These are phyloP conservation scores for Fusarium xyrophilum DNA, from an alignment of 2,329 filamentous ascomycete species.

Conservation along the genomic window DNA sequence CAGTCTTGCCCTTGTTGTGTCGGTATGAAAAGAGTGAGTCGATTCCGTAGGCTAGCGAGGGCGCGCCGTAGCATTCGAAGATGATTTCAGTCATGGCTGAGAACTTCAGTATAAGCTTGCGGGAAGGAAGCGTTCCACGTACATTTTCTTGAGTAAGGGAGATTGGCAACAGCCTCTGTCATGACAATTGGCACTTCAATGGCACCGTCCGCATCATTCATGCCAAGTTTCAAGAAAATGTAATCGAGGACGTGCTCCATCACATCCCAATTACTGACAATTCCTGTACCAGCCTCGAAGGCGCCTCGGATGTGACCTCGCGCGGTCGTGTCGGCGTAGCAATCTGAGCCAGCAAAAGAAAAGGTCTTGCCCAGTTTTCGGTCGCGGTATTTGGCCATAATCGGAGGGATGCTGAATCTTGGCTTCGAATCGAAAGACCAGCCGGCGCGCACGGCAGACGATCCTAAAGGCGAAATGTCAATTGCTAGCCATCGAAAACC, in stretches of 20 bases:
- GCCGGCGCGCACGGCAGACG: slow-evolving; percentile 86
- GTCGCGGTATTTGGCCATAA: slow-evolving; percentile 95
- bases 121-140: slow-evolving; percentile 42
- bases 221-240: slow-evolving; percentile 89
- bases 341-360: slow-evolving; percentile 89
- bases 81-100: slow-evolving; percentile 95
- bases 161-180: slow-evolving; percentile 93
- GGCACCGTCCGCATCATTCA: slow-evolving; percentile 75
- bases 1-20: slow-evolving; percentile 87
- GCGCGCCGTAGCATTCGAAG: slow-evolving; percentile 93
- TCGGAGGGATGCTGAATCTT: slow-evolving; percentile 79
- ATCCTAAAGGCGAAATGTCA: slow-evolving; percentile 64
- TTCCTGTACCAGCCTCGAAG: slow-evolving; percentile 88
- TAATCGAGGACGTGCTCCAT: slow-evolving; percentile 96
- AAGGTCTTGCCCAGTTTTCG: slow-evolving; percentile 92
- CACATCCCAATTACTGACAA: slow-evolving; percentile 97
- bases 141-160: slow-evolving; percentile 89
- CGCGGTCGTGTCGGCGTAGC: slow-evolving; percentile 93
- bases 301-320: slow-evolving; percentile 88
- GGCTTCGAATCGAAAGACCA: slow-evolving; percentile 94
- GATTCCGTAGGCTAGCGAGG: slow-evolving; percentile 90
- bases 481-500: slow-evolving; percentile 17
- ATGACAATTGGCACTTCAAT: slow-evolving; percentile 90
- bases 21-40: slow-evolving; percentile 96
- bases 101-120: slow-evolving; percentile 29